phyloP scores from a whole-genome alignment of 768 basidiomycete species.

The Pholiota conissans region DNA sequence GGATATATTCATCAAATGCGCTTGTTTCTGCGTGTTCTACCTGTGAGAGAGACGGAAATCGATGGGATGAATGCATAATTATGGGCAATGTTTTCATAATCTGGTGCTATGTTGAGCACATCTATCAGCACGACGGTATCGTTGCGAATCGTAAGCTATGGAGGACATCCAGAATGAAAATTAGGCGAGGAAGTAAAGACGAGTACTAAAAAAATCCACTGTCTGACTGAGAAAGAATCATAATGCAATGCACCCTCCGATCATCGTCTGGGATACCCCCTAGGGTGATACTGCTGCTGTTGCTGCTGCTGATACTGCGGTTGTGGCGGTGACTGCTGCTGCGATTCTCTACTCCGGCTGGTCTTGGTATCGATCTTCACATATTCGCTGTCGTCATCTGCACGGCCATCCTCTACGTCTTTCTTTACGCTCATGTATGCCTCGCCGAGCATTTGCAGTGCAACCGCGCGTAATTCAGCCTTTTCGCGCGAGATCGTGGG shows the following conservation, averaged over 20 bases:
- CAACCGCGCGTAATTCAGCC: constrained; percentile 72
- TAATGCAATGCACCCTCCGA: no score
- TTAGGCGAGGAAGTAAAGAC: not conserved
- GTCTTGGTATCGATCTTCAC: constrained; percentile 77
- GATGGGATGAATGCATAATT: not conserved
- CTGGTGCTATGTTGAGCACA: not conserved
- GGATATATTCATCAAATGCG: not conserved
- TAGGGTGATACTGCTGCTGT: not conserved
- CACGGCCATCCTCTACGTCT: constrained; percentile 39
- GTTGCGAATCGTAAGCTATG: not conserved
- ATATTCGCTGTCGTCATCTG: constrained; percentile 69
- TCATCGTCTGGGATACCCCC: no score
- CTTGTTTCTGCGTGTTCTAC: not conserved
- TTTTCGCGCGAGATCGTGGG: constrained; percentile 53
- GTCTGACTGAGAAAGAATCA: no score
- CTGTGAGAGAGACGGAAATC: no score
- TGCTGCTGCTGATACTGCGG: constrained; percentile 1
- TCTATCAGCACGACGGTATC: not conserved
- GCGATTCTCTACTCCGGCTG: constrained; percentile 45
- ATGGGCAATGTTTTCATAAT: no score
- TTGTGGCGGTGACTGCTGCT: constrained; percentile 12
- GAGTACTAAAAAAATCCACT: not conserved
- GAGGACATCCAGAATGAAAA: not conserved
- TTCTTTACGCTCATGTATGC: constrained; percentile 73
- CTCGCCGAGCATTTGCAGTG: constrained; percentile 82